These are phyloP conservation scores for Ogataea dorogensis DNA, from an alignment of 805 yeast species.

Conservation along the genomic window DNA sequence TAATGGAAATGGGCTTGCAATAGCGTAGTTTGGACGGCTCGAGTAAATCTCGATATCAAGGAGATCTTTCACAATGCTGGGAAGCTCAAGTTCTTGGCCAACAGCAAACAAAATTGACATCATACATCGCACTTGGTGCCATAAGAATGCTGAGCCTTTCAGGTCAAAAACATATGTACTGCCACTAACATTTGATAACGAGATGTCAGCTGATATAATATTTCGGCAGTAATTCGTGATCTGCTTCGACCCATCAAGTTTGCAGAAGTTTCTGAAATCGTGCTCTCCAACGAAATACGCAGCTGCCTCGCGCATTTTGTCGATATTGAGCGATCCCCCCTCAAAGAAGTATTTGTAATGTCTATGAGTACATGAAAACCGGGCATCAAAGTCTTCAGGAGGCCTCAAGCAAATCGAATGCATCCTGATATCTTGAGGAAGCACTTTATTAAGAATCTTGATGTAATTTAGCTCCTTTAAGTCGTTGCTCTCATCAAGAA, in stretches of 20 bases:
- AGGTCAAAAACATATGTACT: constrained; percentile 70
- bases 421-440: constrained; percentile 82
- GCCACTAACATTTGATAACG: constrained; percentile 16
- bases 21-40: constrained; percentile 73
- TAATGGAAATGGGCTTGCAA: constrained; percentile 89
- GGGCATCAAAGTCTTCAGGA: constrained; percentile 80
- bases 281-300: constrained; percentile 63
- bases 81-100: constrained; percentile 73
- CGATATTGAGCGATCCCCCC: constrained; percentile 56
- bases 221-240: constrained; percentile 73
- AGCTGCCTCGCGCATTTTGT: constrained; percentile 69
- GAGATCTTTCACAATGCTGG: constrained; percentile 54
- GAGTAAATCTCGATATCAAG: constrained; percentile 57
- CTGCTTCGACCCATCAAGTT: constrained; percentile 91
- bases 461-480: constrained; percentile 71
- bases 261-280: constrained; percentile 94
- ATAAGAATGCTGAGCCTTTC: constrained; percentile 84
- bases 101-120: constrained; percentile 76
- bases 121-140: constrained; percentile 99
- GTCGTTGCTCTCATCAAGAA: constrained; percentile 56
- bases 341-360: constrained; percentile 84
- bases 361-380: constrained; percentile 84
- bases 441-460: constrained; percentile 65
- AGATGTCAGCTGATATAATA: constrained; percentile 41
- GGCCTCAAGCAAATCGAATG: constrained; percentile 83